Base-by-base conservation (phyloP, 805 yeast species). In the Metschnikowia anglica region DNA sequence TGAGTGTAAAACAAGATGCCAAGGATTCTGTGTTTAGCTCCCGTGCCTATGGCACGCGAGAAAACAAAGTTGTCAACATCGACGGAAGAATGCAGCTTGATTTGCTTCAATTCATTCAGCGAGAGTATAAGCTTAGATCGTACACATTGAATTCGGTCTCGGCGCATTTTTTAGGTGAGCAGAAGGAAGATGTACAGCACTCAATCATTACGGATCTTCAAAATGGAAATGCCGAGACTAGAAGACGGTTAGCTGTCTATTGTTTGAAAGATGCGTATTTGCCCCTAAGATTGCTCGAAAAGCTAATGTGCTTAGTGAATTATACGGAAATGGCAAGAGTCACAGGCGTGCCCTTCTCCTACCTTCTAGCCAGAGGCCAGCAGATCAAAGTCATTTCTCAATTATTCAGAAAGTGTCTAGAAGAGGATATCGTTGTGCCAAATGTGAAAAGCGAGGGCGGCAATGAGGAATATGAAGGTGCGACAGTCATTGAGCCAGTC, bases 311-410 rank as follows among this genome's bases (percentile, higher is more conserved):
- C 55, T 72, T 93, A 47, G 95, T 95, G 47, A 93, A 93, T 59
- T 93, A 93, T 65, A 91, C 97, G 0, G 99, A 93, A 66, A 93
- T 93, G 99, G 97, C 99, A 1, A 83, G 99, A 70, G 99, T 93
- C 20, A 93, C 99, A 0, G 99, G 99, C 52, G 98, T 93, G 9
- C 99, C 99, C 0, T 88, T 93, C 57, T 85, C 97, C 1, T 91
- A 81, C 59, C 73, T 93, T 48, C 68, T 93, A 33, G 63, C 95
- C 12, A 78, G 99, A 60, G 99, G 99, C 29, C 99, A 93, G 69
- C 99, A 95, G 65, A 91, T 93, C 63, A 93, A 93, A 63, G 99
- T 93, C 58, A 81, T 93, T 37, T 90, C 98, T 0, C 99, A 93
- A 67, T 72, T 93, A 37, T 93, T 88, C 67, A 76, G 99, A 54